Base-by-base conservation (phyloP, 2,329 filamentous ascomycete species). In the Clarireedia sp. region DNA sequence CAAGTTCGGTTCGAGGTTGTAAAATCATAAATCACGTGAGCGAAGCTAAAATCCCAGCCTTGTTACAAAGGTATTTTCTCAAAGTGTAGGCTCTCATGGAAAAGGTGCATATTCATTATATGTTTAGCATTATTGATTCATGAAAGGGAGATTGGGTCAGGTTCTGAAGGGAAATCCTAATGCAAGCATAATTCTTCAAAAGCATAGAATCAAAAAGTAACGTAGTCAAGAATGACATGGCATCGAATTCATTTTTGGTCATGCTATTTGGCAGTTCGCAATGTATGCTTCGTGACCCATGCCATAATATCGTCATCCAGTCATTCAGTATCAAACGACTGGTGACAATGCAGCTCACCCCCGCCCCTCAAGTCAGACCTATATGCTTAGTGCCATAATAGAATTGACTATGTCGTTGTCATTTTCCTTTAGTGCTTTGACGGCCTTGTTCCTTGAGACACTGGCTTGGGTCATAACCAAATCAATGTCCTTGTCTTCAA, bases 361-460 rank as follows among this genome's bases (percentile, higher is more conserved):
- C 49, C 48, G 48, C 53, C 47, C 51, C 46, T 47, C 48, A 45
- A 43, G 53, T 58, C 51, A 44, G 48, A 57, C 47, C 72, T 78
- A 91, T 80, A 90, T 85, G 79, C 87, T 90, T 73, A 99, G 78
- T 66, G 92, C 91, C 94, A 99, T 99, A 79, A 99, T 99, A 68
- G 94, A 96, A 82, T 99, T 99, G 80, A 99, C 94, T 78, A 99
- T 99, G 73, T 99, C 94, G 71, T 97, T 96, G 78, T 97, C 92
- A 73, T 99, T 99, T 80, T 97, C 94, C 80, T 90, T 91, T 71
- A 99, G 82, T 56, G 95, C 94, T 79, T 97, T 99, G 79, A 99
- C 84, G 60, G 94, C 94, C 85, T 97, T 97, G 79, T 95, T 96
- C 74, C 94, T 84, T 67, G 90, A 96, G 68, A 99, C 95, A 69